Conservation (phyloP, 306 rosid genomes). For the Parietaria judaica region DNA sequence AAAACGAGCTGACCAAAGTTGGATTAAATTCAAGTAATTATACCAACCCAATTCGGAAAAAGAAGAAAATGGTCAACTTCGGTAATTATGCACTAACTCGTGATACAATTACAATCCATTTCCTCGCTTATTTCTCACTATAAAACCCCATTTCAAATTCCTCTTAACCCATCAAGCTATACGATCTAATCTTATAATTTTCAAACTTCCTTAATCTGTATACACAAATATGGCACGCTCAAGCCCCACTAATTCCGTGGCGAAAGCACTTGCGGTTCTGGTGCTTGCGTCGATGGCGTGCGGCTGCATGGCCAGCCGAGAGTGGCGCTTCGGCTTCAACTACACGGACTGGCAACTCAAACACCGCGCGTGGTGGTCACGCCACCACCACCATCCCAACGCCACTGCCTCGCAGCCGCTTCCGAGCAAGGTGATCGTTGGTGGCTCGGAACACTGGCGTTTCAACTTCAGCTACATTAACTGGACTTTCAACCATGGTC, state of each 20-base stretch:
- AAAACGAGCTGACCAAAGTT: neutral
- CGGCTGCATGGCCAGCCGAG: conserved; percentile 30
- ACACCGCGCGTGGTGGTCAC: neutral
- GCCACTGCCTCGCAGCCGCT: neutral
- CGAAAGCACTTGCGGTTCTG: conserved; percentile 2
- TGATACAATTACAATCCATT: neutral
- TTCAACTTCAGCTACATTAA: conserved; percentile 43
- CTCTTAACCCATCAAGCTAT: neutral
- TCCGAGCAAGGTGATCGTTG: conserved; percentile 36
- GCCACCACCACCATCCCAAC: neutral
- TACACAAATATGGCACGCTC: neutral
- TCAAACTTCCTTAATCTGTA: neutral
- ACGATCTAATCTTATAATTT: no score
- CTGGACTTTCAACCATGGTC: conserved; percentile 47
- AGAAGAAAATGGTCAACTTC: neutral
- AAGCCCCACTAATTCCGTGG: conserved; percentile 17
- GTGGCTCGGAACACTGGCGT: conserved; percentile 53
- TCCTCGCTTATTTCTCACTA: neutral
- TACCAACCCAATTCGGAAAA: neutral
- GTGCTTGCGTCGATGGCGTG: conserved; percentile 21
- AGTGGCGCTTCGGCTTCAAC: conserved; percentile 25
- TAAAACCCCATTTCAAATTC: neutral
- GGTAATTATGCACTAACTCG: neutral
- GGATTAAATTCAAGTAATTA: no score
- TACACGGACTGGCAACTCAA: conserved; percentile 9